Conservation (phyloP, 495 filamentous ascomycete genomes). For the Penicillium salamii region DNA sequence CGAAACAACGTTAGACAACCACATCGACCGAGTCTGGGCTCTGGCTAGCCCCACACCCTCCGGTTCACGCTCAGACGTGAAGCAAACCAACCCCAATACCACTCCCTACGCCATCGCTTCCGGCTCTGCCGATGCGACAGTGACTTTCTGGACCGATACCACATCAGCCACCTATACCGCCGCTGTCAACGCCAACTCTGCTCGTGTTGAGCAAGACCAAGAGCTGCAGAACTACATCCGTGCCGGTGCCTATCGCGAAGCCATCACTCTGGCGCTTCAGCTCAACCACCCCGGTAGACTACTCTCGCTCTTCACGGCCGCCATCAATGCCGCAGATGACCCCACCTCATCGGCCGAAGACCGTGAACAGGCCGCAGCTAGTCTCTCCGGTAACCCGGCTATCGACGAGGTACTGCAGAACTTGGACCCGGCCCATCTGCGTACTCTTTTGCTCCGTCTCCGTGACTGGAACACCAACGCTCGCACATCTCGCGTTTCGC, state of each 20-base stretch:
- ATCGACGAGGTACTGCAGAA: slow-evolving; percentile 80
- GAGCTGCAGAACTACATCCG: slow-evolving; percentile 88
- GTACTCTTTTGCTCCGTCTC: slow-evolving; percentile 69
- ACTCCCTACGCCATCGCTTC: slow-evolving; percentile 73
- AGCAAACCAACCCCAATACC: slow-evolving; percentile 28
- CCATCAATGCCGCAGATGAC: slow-evolving; percentile 60
- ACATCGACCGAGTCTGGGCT: slow-evolving; percentile 90
- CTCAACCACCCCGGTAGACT: slow-evolving; percentile 90
- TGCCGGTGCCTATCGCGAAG: slow-evolving; percentile 79
- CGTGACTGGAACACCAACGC: slow-evolving; percentile 98
- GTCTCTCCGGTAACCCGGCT: slow-evolving; percentile 65
- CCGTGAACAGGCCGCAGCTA: slow-evolving; percentile 27
- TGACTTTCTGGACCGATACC: slow-evolving; percentile 95
- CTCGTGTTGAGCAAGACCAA: slow-evolving; percentile 89
- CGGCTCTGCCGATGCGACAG: slow-evolving; percentile 80
- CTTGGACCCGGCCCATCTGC: slow-evolving; percentile 82
- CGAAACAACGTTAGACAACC: slow-evolving; percentile 88
- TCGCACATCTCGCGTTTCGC: slow-evolving; percentile 77
- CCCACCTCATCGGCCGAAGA: slow-evolving; percentile 23
- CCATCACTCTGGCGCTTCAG: slow-evolving; percentile 85
- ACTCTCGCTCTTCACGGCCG: slow-evolving; percentile 75
- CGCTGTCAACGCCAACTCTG: slow-evolving; percentile 63
- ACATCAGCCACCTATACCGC: slow-evolving; percentile 74
- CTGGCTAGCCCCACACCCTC: slow-evolving; percentile 65
- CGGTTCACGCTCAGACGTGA: slow-evolving; percentile 36